Base-by-base conservation (phyloP, 2,329 filamentous ascomycete species). In the Xylariaceae sp. region DNA sequence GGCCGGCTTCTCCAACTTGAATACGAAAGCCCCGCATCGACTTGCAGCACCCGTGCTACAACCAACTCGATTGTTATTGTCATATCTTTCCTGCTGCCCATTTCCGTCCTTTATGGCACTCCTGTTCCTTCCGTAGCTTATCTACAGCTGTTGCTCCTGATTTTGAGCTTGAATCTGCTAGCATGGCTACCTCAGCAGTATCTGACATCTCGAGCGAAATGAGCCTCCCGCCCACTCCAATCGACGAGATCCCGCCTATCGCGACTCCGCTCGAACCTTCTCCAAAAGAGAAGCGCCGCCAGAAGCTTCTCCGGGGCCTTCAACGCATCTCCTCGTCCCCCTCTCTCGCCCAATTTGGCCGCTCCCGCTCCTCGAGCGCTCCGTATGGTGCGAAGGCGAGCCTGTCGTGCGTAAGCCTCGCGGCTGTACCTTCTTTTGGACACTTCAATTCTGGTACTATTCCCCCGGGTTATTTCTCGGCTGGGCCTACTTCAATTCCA, bases 241-340 rank as follows among this genome's bases (percentile, higher is more conserved):
- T 49, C 18, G 43, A 48, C 38, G 53, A 56, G 39, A 49, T 44
- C 32, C 44, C 46, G 28, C 41, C 48, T 18, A 36, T 37, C 12
- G 18, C 28, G 24, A 41, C 50, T 19, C 49, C 50, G 15, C 42
- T 51, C 11, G 63, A 63, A 28, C 49, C 45, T 30, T 65, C 64
- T 3, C 71, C 69, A 19, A 88, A 84, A 64, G 70, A 78, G 42
- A 89, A 83, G 61, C 77, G 80, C 39, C 79, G 85, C 35, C 79
- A 83, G 54, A 79, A 83, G 44, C 65, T 95, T 26, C 69, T 94
- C 15, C 81, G 82, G 48, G 80, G 83, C 24, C 74, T 95, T 37
- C 84, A 91, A 48, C 83, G 87, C 43, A 91, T 94, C 57, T 83
- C 87, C 9, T 95, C 89, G 0, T 88, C 84, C 6, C 83, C 86